phyloP scores from a whole-genome alignment of 768 basidiomycete species.

The Asterophora parasitica region DNA sequence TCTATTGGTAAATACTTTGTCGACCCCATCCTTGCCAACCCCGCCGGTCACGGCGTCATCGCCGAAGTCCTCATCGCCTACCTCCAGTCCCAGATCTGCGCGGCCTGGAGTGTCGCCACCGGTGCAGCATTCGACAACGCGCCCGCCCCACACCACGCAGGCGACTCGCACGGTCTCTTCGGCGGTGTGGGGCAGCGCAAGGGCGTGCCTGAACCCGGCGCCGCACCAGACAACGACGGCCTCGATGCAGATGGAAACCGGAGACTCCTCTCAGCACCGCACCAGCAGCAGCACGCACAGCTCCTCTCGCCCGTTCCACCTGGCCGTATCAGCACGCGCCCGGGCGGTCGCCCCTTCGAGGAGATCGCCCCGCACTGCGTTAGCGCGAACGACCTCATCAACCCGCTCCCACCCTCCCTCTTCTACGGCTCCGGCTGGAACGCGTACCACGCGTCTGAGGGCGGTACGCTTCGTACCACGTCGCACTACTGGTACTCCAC shows the following conservation, averaged over 20 bases:
- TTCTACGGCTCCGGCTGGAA: slow-evolving; percentile 95
- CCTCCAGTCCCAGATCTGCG: slow-evolving; percentile 85
- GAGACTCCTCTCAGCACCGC: slow-evolving; percentile 13
- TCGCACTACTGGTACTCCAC: slow-evolving; percentile 94
- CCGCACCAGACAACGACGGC: slow-evolving; percentile 25
- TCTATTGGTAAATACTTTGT: slow-evolving; percentile 67
- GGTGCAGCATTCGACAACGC: slow-evolving; percentile 62
- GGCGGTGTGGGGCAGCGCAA: slow-evolving; percentile 83
- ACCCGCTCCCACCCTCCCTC: slow-evolving; percentile 89
- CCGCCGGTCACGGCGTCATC: slow-evolving; percentile 78
- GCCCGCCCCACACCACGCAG: slow-evolving; percentile 14
- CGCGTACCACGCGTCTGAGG: slow-evolving; percentile 58
- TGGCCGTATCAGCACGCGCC: slow-evolving; percentile 65
- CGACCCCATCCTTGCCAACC: slow-evolving; percentile 79
- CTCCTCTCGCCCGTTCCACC: slow-evolving; percentile 54
- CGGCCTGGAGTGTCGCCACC: slow-evolving; percentile 72
- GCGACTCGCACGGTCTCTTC: slow-evolving; percentile 61
- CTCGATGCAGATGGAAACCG: slow-evolving; percentile 27
- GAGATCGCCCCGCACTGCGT: slow-evolving; percentile 92
- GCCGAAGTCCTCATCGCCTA: slow-evolving; percentile 91
- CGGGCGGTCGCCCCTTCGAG: slow-evolving; percentile 55
- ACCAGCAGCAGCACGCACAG: slow-evolving; percentile 25
- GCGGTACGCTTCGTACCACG: slow-evolving; percentile 47
- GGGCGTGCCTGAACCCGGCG: slow-evolving; percentile 54
- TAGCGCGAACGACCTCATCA: slow-evolving; percentile 95